Conservation (phyloP, 176 grass and related monocot genomes). For the Saccharum officinarum region DNA sequence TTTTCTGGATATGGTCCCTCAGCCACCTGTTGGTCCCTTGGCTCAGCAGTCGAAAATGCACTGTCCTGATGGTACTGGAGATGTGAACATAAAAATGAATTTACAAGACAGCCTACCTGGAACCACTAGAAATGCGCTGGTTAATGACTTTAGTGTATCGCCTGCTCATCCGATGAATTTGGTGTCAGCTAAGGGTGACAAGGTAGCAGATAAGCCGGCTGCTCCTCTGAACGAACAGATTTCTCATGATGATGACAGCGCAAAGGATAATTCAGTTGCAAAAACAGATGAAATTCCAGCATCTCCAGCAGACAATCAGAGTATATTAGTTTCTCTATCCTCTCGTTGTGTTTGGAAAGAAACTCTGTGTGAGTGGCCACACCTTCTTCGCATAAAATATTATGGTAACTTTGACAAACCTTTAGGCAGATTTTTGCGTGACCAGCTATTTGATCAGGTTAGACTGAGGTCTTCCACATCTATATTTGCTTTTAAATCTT, state of each 20-base stretch:
- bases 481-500: conserved; percentile 1
- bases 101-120: conserved; percentile 29
- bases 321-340: conserved; percentile 97
- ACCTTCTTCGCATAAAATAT: conserved; percentile 96
- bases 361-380: conserved; percentile 76
- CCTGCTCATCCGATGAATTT: conserved; percentile 32
- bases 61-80: conserved; percentile 40
- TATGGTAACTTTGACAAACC: conserved; percentile 93
- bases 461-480: conserved; percentile 33
- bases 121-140: conserved; percentile 3
- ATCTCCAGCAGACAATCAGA: conserved; percentile 94
- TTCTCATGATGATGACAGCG: conserved; percentile 45
- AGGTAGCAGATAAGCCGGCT: conserved; percentile 18
- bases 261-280: conserved; percentile 35
- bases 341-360: conserved; percentile 86
- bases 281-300: conserved; percentile 66
- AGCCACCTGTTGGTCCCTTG: conserved; percentile 34
- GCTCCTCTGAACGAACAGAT: conserved; percentile 41
- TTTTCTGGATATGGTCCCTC: conserved; percentile 35
- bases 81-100: conserved; percentile 19
- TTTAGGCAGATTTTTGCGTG: conserved; percentile 85
- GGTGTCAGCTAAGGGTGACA: conserved; percentile 15
- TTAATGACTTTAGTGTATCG: conserved; percentile 22
- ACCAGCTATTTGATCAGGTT: conserved; percentile 98
- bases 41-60: conserved; percentile 37